Evolutionary conservation across 768 basidiomycete species (phyloP), one percentile per base, ranked within the genome.

Genomic region (Lyophyllum semitale): DNA sequence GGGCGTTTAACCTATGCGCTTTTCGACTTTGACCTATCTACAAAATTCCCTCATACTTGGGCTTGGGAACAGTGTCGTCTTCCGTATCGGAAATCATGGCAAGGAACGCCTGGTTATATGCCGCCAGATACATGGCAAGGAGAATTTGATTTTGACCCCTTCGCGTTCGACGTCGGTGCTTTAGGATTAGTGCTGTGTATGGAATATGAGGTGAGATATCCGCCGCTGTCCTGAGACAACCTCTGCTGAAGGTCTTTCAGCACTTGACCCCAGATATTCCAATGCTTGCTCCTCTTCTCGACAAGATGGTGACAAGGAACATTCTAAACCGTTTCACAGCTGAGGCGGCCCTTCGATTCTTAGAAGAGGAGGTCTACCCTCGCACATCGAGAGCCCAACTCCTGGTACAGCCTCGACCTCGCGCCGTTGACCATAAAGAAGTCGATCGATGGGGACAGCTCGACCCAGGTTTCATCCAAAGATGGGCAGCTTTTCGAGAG

Each of bases 201-300:
- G 0, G 22, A 29, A 2, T 61, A 49, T 40, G n/a, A n/a, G n/a
- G n/a, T n/a, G n/a, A n/a, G n/a, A n/a, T n/a, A n/a, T n/a, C n/a
- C n/a, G n/a, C n/a, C n/a, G n/a, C n/a, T n/a, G n/a, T n/a, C n/a
- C n/a, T n/a, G n/a, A n/a, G n/a, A n/a, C n/a, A n/a, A n/a, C n/a
- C n/a, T 26, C 4, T 18, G n/a, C n/a, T n/a, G n/a, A n/a, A 17
- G 26, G 20, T 13, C 47, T 17, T 49, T 27, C 38, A 69, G 68
- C 53, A 64, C 47, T 38, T 60, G 8, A 56, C 59, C 0, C 51
- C 46, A 4, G n/a, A 44, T 7, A 44, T 63, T n/a, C 68, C 71
- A 0, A 54, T 71, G 50, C 45, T 70, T 2, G 66, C 66, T 0
- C 68, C 68, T 11, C 52, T 71, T 8, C 44, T 71, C 1, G 70